Conservation (phyloP, 179 eudicot species). For the Pouteria campechiana region DNA sequence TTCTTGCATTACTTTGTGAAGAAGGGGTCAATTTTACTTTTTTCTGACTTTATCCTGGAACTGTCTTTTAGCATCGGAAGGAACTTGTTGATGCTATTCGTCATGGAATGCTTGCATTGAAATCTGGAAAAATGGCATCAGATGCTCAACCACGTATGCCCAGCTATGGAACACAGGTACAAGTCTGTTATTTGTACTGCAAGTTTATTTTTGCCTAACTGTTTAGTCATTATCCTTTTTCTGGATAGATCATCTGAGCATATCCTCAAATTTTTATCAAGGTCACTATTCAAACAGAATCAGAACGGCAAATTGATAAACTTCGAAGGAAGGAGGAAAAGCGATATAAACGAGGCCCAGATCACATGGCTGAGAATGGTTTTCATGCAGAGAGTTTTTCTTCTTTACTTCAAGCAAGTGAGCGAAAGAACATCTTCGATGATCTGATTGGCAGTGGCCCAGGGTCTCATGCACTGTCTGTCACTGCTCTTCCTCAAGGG, state of each 20-base stretch:
- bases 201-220: neutral
- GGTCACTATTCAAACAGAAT: constrained; percentile 95
- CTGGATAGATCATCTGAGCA: neutral
- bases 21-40: no score
- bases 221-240: neutral
- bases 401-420: constrained; percentile 91
- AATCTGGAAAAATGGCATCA: constrained; percentile 55
- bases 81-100: constrained; percentile 74
- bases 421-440: constrained; percentile 68
- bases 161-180: constrained; percentile 95
- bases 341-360: constrained; percentile 71
- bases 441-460: constrained; percentile 80
- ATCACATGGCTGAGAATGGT: constrained; percentile 59
- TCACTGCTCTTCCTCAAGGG: constrained; percentile 90
- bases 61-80: constrained; percentile 75
- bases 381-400: constrained; percentile 51
- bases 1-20: no score
- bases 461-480: constrained; percentile 33
- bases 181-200: neutral
- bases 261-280: constrained; percentile 10
- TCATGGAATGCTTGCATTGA: constrained; percentile 56
- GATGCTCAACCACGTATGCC: constrained; percentile 73
- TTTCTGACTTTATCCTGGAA: no score
- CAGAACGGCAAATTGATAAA: constrained; percentile 80
- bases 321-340: constrained; percentile 97